Evolutionary conservation across 169 alveolate genomes (phyloP).

Genomic region (Plasmodium malariae): DNA sequence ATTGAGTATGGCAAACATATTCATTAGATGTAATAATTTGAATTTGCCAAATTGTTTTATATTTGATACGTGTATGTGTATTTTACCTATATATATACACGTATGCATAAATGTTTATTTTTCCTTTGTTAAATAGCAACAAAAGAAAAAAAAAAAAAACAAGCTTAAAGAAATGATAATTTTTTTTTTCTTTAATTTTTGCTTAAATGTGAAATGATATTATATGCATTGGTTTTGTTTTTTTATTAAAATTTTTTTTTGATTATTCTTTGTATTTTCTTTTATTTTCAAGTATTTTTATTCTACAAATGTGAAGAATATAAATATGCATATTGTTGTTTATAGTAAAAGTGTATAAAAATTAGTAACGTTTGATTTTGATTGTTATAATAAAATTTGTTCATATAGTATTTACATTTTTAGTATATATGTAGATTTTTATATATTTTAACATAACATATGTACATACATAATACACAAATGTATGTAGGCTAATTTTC

Average conservation of each 20-base stretch:
- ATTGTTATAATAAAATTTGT: neutral
- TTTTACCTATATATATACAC: too few relatives aligned
- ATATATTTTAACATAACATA: neutral
- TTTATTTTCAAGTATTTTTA: neutral
- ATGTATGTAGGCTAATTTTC: too few relatives aligned
- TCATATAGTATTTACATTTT: neutral
- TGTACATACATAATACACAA: too few relatives aligned
- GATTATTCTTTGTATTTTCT: neutral
- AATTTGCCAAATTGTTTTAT: neutral
- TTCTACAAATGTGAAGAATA: neutral
- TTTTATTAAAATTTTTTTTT: slow-evolving; percentile 2
- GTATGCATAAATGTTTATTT: neutral
- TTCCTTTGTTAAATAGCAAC: neutral
- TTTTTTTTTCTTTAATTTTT: neutral
- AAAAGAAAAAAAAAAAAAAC: too few relatives aligned
- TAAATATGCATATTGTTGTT: neutral
- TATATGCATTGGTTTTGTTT: neutral
- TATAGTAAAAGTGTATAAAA: neutral
- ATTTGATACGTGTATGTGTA: neutral
- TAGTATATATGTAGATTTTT: neutral
- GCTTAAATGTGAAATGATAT: neutral
- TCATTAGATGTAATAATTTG: neutral
- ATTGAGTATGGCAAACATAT: too few relatives aligned
- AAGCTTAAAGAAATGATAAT: neutral
- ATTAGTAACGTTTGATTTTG: neutral